Evolutionary conservation across 371 early-diverging fungal genomes (phyloP).

Genomic region (Mucor saturninus): DNA sequence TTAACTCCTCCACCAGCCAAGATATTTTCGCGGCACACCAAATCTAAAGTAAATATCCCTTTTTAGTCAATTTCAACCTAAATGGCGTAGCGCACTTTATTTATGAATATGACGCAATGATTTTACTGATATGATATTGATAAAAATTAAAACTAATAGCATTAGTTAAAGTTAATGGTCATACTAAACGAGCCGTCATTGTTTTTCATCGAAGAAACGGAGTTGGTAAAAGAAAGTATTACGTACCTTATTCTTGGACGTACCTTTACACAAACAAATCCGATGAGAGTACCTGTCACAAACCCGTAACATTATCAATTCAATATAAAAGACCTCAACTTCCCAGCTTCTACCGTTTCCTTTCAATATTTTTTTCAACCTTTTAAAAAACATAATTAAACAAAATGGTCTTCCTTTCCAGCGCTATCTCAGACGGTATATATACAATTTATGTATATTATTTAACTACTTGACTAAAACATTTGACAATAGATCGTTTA

Average conservation of each 20-base stretch:
- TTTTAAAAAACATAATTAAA: not conserved
- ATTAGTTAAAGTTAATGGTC: no score
- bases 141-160: no score
- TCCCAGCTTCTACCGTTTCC: conserved; percentile 1
- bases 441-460: not conserved
- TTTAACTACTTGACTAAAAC: not conserved
- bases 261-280: not conserved
- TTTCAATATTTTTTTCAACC: not conserved
- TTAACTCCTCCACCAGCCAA: not conserved
- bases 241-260: not conserved
- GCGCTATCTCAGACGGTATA: conserved; percentile 36
- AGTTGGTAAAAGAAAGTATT: not conserved
- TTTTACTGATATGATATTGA: no score
- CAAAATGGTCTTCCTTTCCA: conserved; percentile 37
- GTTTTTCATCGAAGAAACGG: not conserved
- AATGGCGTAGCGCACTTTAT: not conserved
- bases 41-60: not conserved
- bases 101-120: no score
- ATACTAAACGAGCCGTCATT: no score
- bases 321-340: conserved; percentile 3
- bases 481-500: conserved; percentile 32
- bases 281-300: conserved; percentile 22
- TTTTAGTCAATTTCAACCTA: conserved; percentile 9
- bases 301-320: not conserved
- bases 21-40: not conserved